These are phyloP conservation scores for Ceratocystiopsis sp. DNA, from an alignment of 2,329 filamentous ascomycete species.

Conservation along the genomic window DNA sequence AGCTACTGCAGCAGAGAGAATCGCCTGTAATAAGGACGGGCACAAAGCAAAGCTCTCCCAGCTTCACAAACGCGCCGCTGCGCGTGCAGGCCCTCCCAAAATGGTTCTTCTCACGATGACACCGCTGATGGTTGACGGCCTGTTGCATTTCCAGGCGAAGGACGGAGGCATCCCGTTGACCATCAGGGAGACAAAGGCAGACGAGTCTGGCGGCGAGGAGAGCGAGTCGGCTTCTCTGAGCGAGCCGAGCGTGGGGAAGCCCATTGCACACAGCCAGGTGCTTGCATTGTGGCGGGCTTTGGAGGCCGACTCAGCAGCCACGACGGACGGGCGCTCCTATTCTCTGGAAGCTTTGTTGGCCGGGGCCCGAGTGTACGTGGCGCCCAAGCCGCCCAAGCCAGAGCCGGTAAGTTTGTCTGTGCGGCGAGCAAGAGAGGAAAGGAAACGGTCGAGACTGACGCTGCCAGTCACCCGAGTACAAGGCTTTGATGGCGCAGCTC, in stretches of 20 bases:
- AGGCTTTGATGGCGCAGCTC: constrained; percentile 71
- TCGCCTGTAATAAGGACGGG: no score
- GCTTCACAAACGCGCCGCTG: no score
- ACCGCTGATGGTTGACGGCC: constrained; percentile 43
- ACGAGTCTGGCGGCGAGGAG: neutral
- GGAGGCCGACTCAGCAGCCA: constrained; percentile 5
- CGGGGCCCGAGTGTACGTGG: constrained; percentile 54
- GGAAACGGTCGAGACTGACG: neutral
- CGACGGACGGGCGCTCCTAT: constrained; percentile 14
- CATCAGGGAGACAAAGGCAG: neutral
- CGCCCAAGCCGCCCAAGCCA: constrained; percentile 65
- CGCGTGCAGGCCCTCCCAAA: no score
- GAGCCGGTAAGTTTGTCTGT: constrained; percentile 43
- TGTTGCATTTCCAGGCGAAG: constrained; percentile 19
- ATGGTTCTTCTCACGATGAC: constrained; percentile 77
- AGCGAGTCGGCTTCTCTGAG: constrained; percentile 23
- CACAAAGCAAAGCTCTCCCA: no score
- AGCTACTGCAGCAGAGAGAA: no score
- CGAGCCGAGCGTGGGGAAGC: constrained; percentile 38
- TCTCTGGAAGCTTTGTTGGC: constrained; percentile 51
- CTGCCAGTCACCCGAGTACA: constrained; percentile 58
- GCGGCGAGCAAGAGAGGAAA: neutral
- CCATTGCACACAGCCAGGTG: constrained; percentile 56
- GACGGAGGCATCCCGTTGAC: neutral
- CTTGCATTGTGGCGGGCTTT: constrained; percentile 42